Percentiles rank a stretch among this genome's conserved stretches.
Evolutionary conservation across 1,139 yeast species (phyloP).

Genomic region (Geotrichum carabidarum): DNA sequence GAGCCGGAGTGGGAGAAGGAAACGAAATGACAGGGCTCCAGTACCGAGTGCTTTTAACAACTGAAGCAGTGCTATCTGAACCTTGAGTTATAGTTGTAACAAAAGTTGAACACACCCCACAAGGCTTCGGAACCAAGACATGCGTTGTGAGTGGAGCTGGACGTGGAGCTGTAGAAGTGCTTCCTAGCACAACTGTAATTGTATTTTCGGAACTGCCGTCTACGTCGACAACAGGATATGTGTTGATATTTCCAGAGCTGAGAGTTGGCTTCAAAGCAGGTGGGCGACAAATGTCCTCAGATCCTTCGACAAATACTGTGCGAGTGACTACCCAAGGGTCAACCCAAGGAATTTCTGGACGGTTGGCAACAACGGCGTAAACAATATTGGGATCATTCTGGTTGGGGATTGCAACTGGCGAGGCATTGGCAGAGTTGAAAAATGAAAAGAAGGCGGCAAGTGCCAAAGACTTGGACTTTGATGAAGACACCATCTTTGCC

Average conservation of each 20-base stretch:
- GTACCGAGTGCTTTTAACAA: constrained; percentile 1
- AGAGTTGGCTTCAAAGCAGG: no score
- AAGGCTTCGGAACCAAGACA: constrained; percentile 1
- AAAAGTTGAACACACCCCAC: constrained; percentile 4
- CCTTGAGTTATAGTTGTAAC: constrained; percentile 5
- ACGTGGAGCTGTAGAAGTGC: background rate
- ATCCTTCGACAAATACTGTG: constrained; percentile 16
- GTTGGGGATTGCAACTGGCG: constrained; percentile 3
- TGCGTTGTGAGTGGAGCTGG: background rate
- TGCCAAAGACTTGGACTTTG: constrained; percentile 13
- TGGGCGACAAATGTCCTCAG: background rate
- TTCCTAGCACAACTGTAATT: constrained; percentile 11
- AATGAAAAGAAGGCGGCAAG: constrained; percentile 7
- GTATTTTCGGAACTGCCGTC: constrained; percentile 19
- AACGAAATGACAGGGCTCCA: constrained; percentile 5
- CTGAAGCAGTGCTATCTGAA: background rate
- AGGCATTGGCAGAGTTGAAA: constrained; percentile 8
- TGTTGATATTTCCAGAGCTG: no score
- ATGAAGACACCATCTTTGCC: constrained; percentile 11
- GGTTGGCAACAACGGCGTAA: constrained; percentile 13
- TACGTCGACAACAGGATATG: constrained; percentile 16
- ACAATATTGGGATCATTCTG: constrained; percentile 10
- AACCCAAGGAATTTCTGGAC: constrained; percentile 15
- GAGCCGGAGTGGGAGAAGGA: background rate
- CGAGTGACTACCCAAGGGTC: constrained; percentile 10